These are phyloP conservation scores for Leccinum ochraceum DNA, from an alignment of 768 basidiomycete genomes.

Conservation along the genomic window DNA sequence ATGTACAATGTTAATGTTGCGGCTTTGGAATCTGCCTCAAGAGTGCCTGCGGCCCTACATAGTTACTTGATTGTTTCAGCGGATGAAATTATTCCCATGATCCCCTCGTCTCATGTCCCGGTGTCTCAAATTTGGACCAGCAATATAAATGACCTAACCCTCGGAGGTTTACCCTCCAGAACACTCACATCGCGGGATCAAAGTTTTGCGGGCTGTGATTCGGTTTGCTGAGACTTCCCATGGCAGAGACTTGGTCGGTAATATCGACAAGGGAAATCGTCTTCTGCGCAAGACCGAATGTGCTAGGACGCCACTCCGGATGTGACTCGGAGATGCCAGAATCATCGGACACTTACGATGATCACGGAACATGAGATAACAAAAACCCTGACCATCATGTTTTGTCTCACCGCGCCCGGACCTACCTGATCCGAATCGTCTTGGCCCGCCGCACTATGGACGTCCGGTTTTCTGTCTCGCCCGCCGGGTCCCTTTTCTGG, in stretches of 20 bases:
- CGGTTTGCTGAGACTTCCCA: not conserved
- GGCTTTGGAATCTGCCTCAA: too few species aligned
- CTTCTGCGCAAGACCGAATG: constrained; percentile 45
- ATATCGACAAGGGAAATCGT: not conserved
- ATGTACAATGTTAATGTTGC: too few species aligned
- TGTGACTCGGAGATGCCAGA: constrained; percentile 12
- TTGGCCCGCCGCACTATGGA: too few species aligned
- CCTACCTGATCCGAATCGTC: not conserved
- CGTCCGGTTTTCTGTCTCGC: too few species aligned
- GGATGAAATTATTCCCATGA: not conserved
- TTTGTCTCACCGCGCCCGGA: constrained; percentile 34
- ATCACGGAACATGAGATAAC: constrained; percentile 23
- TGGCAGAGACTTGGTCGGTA: not conserved
- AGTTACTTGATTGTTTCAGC: not conserved
- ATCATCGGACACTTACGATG: too few species aligned
- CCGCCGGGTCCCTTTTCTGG: too few species aligned
- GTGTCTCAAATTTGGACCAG: not conserved
- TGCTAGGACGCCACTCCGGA: constrained; percentile 43
- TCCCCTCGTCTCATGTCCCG: not conserved
- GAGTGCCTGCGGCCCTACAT: too few species aligned
- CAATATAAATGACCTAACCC: too few species aligned
- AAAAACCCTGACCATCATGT: constrained; percentile 31
- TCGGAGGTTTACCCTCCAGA: too few species aligned
- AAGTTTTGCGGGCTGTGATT: not conserved
- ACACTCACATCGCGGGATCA: too few species aligned